Evolutionary conservation across 192 early-diverging fungal species (phyloP), one percentile per base, ranked within the genome.

Genomic region (Linnemannia zychae): DNA sequence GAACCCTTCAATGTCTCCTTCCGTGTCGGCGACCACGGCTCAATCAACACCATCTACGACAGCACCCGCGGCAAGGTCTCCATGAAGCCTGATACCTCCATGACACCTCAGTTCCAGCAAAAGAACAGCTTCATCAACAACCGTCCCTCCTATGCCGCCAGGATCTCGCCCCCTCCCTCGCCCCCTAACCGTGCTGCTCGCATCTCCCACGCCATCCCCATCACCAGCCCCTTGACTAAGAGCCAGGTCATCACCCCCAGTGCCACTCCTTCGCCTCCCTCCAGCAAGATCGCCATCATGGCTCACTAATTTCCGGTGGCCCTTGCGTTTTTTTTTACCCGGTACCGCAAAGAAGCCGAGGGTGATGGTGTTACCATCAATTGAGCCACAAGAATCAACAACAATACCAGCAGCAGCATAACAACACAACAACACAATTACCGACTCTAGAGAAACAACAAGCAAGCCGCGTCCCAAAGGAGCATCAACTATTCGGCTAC

Each of bases 1-100:
- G 94, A 95, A 72, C 94, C 94, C 36, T 91, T 92, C 80, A 89
- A 84, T 47, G 94, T 95, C 36, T 92, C 94, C 2, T 95, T 93
- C 88, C 89, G 93, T 9, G 89, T 93, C 50, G 93, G 94, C 40
- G 94, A 95, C 77, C 91, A 93, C 74, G 93, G 93, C n/a, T 87
- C 90, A 22, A 90, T 94, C 71, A 90, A 90, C 81, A 92, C 92
- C 12, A 75, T 95, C 36, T 95, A 94, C 79, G 93, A 94, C 74
- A 74, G 85, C 31, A 72, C 84, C 46, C 87, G 90, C 52, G 89
- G 89, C 31, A 81, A 86, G 78, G 75, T 85, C 78, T 76, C 76
- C n/a, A 76, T 85, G 74, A 76, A 65, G 74, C 60, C 82, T 6
- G 82, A 78, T 31, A 53, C 34, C 33, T 7, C 46, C 50, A n/a